A percentile compares a stretch with the other conserved stretches of the same genome.
phyloP scores from a whole-genome alignment of 768 basidiomycete species.

The Pisolithus marmoratus region DNA sequence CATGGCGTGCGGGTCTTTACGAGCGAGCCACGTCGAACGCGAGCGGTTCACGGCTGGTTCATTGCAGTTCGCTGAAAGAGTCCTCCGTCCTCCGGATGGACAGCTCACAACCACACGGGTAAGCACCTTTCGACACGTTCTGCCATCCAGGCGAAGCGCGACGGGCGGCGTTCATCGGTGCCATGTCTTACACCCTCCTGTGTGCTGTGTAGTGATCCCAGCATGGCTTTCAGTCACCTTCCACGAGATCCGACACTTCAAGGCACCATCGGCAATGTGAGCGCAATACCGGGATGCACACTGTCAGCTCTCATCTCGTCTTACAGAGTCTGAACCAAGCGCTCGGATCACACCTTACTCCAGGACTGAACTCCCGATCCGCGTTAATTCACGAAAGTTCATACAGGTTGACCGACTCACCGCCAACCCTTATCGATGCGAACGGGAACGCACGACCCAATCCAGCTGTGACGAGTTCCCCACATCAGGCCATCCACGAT shows the following conservation, averaged over 20 bases:
- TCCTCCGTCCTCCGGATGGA: constrained; percentile 19
- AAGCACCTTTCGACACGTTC: constrained; percentile 13
- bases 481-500: constrained; percentile 29
- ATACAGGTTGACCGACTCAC: constrained; percentile 27
- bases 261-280: constrained; percentile 44
- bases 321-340: constrained; percentile 57
- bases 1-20: constrained; percentile 13
- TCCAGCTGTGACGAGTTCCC: constrained; percentile 24
- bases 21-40: constrained; percentile 29
- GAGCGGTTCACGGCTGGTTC: constrained; percentile 33
- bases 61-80: constrained; percentile 26
- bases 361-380: constrained; percentile 29
- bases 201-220: constrained; percentile 42
- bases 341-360: constrained; percentile 46
- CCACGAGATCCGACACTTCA: constrained; percentile 47
- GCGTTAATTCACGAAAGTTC: constrained; percentile 23
- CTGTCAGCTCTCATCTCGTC: constrained; percentile 19
- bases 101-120: constrained; percentile 30
- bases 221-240: constrained; percentile 59
- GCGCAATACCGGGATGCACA: constrained; percentile 24
- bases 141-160: neutral
- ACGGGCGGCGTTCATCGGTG: neutral
- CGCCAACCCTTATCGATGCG: constrained; percentile 26
- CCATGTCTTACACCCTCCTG: constrained; percentile 12
- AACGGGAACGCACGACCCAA: constrained; percentile 19